These are phyloP conservation scores for Tillandsia leiboldiana DNA, from an alignment of 176 grass and related monocot species.

Conservation along the genomic window DNA sequence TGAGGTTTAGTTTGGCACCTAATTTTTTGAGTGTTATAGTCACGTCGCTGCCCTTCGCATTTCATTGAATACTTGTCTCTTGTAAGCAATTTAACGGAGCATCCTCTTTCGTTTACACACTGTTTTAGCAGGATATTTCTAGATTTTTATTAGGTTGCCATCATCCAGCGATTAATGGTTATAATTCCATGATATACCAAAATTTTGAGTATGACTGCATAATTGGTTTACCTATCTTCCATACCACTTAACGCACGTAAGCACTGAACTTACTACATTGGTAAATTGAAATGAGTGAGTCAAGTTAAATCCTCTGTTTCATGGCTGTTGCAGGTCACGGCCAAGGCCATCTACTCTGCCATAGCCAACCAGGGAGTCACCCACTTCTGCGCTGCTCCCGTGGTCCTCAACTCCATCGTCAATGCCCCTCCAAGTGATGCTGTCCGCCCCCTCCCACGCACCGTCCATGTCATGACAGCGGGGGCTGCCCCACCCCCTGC, in stretches of 20 bases:
- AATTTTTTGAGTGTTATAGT: too few relatives aligned
- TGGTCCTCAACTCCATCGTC: slow-evolving; percentile 73
- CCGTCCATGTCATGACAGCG: slow-evolving; percentile 58
- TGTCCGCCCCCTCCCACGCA: slow-evolving; percentile 56
- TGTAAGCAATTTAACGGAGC: not conserved
- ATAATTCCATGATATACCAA: too few relatives aligned
- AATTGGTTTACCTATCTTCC: too few relatives aligned
- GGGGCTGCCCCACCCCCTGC: slow-evolving; percentile 73
- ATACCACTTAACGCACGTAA: too few relatives aligned
- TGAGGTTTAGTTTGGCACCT: not conserved
- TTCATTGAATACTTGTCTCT: not conserved
- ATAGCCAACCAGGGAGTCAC: slow-evolving; percentile 72
- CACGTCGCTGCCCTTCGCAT: too few relatives aligned
- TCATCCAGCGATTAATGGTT: too few relatives aligned
- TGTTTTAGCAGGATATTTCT: too few relatives aligned
- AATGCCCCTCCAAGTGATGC: slow-evolving; percentile 69
- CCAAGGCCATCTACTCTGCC: slow-evolving; percentile 63
- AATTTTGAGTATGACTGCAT: too few relatives aligned
- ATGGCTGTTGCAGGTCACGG: slow-evolving; percentile 43
- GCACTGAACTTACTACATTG: too few relatives aligned
- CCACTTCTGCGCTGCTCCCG: slow-evolving; percentile 75
- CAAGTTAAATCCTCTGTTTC: not conserved
- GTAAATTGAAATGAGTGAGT: too few relatives aligned
- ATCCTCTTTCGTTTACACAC: too few relatives aligned
- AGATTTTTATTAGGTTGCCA: too few relatives aligned